A percentile compares a stretch with the other conserved stretches of the same genome.
These are phyloP conservation scores for Taiwanofungus camphoratus DNA, from an alignment of 1,284 basidiomycete genomes.

Conservation along the genomic window DNA sequence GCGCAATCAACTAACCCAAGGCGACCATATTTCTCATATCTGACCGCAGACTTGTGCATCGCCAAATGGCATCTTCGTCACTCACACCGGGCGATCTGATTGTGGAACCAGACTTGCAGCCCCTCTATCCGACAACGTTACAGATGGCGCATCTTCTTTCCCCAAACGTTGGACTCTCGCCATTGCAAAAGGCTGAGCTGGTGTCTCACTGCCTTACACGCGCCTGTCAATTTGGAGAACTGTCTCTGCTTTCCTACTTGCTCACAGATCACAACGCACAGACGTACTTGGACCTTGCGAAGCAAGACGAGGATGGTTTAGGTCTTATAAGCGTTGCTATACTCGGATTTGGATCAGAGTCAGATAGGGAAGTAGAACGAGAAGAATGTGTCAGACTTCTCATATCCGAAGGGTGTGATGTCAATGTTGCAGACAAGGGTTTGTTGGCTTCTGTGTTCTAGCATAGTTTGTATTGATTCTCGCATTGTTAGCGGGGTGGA, in stretches of 20 bases:
- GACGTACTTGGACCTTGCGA: constrained; percentile 57
- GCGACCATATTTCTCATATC: no score
- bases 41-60: no score
- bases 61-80: constrained; percentile 23
- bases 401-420: constrained; percentile 73
- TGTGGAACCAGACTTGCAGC: constrained; percentile 72
- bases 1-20: no score
- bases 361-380: constrained; percentile 77
- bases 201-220: constrained; percentile 67
- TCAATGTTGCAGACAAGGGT: constrained; percentile 62
- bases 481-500: constrained; percentile 75
- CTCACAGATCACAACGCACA: constrained; percentile 68
- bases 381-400: constrained; percentile 85
- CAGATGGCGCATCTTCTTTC: constrained; percentile 59
- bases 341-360: constrained; percentile 76
- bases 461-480: constrained; percentile 1
- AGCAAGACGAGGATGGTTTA: constrained; percentile 80
- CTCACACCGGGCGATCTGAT: constrained; percentile 41
- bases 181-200: constrained; percentile 60
- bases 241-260: constrained; percentile 64
- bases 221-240: constrained; percentile 71
- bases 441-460: constrained; percentile 20
- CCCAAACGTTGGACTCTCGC: constrained; percentile 58
- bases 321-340: constrained; percentile 77
- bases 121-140: constrained; percentile 64